Evolutionary conservation across 805 yeast species (phyloP), one percentile per base, ranked within the genome.

Genomic region (Hanseniaspora lindneri): DNA sequence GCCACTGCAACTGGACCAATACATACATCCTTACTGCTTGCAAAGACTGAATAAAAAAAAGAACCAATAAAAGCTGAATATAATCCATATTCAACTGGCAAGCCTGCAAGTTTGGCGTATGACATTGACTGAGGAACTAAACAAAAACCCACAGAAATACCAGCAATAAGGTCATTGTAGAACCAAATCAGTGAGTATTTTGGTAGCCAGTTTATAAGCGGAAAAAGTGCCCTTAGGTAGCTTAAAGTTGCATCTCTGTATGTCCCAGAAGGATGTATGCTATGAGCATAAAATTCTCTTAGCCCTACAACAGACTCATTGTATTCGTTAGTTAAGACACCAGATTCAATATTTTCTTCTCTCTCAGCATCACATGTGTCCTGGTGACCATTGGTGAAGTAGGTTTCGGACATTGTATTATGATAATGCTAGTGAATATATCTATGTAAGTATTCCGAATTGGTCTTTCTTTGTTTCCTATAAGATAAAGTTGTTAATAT

Each of bases 1-100:
- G 88, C 87, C 50, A 88, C 96, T 11, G 96, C 96, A 32, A 88
- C 96, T 10, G 96, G 96, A 24, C 96, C 96, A 57, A 88, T 87
- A 52, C 94, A 82, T 33, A 88, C 95, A 70, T 88, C 96, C 64
- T 88, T 88, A 21, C 94, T 83, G 13, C 96, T 88, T 13, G 96
- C 96, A 66, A 88, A 88, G 58, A 88, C 74, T 43, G 94, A 81
- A 64, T 88, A 88, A 46, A 83, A 76, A 59, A 86, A 74, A 11
- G 87, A 94, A 60, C 96, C 96, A 41, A 88, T 80, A 59, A 88
- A 88, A 0, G 94, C 83, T 13, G 96, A 84, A 65, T 88, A 88
- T 41, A 88, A 73, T 43, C 96, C 96, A 57, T 79, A 88, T 62
- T 87, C 81, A 5, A 95, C 77, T 4, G 78, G 70, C 52, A 88